Base-by-base conservation (phyloP, 2,329 filamentous ascomycete species). In the Dactylellina haptotyla region DNA sequence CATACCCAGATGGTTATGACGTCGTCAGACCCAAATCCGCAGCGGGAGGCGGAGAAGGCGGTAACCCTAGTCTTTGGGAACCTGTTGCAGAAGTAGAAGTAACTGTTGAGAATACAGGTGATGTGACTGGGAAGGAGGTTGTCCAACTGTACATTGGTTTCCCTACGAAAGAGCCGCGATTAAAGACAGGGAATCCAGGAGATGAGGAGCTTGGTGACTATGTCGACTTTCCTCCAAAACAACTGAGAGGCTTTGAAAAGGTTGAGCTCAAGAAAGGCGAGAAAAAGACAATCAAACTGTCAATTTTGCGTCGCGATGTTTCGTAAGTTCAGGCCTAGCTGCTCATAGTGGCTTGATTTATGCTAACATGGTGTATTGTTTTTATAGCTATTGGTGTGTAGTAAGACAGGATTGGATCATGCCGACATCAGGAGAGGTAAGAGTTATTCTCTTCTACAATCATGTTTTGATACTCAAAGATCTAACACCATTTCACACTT, bases 171-270 rank as follows among this genome's bases (percentile, higher is more conserved):
- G 80, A 82, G 14, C 80, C 82, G 0, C 45, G 61, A 34, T 18
- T 65, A 50, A 65, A 65, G 48, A 65, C 48, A 5, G 61, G 61
- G 25, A 30, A 65, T 25, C 32, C 48, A 4, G 61, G 25, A n/a
- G 61, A 65, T 18, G 61, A 41, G 14, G 32, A 34, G 12, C 50
- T 65, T 4, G 61, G 61, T 4, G 61, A 65, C 26, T 65, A 20
- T 48, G 81, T 84, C 37, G 85, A 89, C 69, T 87, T 86, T 6
- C 89, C 90, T 0, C 83, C 86, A 14, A 82, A 86, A 18, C 87
- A 90, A 57, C 83, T 91, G 2, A 85, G 89, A 1, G 88, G 89
- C 4, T 91, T 90, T 71, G 61, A 87, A 84, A 32, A 89, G 90
- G 78, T 89, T 88, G 53, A 80, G 1, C 79, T 91, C 2, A 81